Evolutionary conservation across 2,329 filamentous ascomycete species (phyloP), one percentile per base, ranked within the genome.

Genomic region (Nothomitra cinnamomea): DNA sequence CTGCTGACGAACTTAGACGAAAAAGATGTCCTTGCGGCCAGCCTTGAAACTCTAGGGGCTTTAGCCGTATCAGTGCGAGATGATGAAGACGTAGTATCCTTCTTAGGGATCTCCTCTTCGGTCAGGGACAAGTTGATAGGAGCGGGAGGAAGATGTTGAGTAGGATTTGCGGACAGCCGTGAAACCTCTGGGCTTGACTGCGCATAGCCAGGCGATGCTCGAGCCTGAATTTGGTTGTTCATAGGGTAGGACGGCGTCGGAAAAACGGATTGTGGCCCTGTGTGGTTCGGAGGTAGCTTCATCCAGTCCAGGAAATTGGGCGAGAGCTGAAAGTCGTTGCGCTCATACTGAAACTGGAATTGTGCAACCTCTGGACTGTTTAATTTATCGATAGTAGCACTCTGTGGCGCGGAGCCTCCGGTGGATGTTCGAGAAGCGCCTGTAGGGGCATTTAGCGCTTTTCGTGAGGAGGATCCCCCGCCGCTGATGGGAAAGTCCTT

Each of bases 401-500:
- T 49, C 21, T 42, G 50, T 21, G 50, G 12, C n/a, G 45, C 15
- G 7, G 45, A 17, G n/a, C 24, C 45, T 19, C 45, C 45, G 22
- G 40, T 22, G 10, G 51, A 22, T 35, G 51, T 45, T n/a, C 52
- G 38, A 43, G 52, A 25, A n/a, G 52, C 19, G 19, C 40, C 38
- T n/a, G n/a, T 12, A 13, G 15, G 22, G n/a, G 38, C 13, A 36
- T 43, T 43, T 28, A 42, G 21, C 15, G 36, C 25, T 64, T 92
- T 89, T 41, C 87, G 80, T n/a, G 83, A 76, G 25, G 85, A 85
- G 24, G 82, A 82, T 21, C 83, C 83, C 58, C 84, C 87, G 15
- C 85, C 86, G 53, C 87, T 77, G 48, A 96, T 75, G 1, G 90
- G 88, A 56, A 95, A 84, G 66, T 96, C 90, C 66, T 95, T 95